Base-by-base conservation (phyloP, 768 basidiomycete genomes). In the Suillus sp. region DNA sequence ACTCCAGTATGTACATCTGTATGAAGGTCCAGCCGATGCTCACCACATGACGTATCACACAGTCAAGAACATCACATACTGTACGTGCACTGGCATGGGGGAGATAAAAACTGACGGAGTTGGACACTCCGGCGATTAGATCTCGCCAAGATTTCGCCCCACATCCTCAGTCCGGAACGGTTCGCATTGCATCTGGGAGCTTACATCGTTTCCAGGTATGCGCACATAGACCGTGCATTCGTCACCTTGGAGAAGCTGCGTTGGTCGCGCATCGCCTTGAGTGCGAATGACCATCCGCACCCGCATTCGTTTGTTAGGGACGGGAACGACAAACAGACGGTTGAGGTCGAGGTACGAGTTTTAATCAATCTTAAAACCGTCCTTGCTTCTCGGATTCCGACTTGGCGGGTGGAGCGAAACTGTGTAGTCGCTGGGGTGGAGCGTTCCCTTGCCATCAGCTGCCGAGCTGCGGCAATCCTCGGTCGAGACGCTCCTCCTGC, bases 171-270 rank as follows among this genome's bases (percentile, higher is more conserved):
- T 48, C 89, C 95, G 0, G 93, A 95, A 70, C 82, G 85, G 57
- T 98, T 98, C 70, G 96, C 91, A 0, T 80, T 96, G 10, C 93
- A 99, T 68, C 80, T 99, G 11, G 95, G 85, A 1, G 85, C 89
- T 0, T 90, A 95, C 77, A 80, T 97, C 47, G 87, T 95, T 30
- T 86, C 86, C 22, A 91, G 87, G 64, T 96, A 96, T 69, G 77
- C 82, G 0, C 94, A 95, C 68, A 82, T 95, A 67, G 74, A 80
- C 69, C 90, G 89, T 68, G 85, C 87, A 0, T 86, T 86, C 60
- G 77, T 95, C 62, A 86, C 86, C 2, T 76, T 95, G 64, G 87
- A 93, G 77, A 85, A 91, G 68, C 84, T 95, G 59, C 86, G 91
- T 50, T 99, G 96, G 96, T 79, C 86, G 3, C 85, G 95, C 6